A percentile compares a stretch with the other conserved stretches of the same genome.
phyloP scores from a whole-genome alignment of 441 rosid species.

The Raphanus hybrid region DNA sequence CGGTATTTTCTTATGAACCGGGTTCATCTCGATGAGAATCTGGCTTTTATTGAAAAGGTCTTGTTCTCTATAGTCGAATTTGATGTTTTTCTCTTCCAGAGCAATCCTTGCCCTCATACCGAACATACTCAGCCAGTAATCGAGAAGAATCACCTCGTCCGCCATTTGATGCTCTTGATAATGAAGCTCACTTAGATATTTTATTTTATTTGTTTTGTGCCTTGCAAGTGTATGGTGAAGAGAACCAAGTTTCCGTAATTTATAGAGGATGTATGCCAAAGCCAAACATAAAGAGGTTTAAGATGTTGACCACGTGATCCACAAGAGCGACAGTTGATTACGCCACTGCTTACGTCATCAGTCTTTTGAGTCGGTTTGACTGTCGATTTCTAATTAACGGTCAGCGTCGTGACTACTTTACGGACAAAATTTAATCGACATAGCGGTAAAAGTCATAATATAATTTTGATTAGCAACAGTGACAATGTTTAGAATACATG shows the following conservation, averaged over 20 bases:
- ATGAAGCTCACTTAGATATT: no score
- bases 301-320: no score
- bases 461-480: no score
- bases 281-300: no score
- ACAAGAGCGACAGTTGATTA: no score
- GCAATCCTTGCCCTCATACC: slow-evolving; percentile 8
- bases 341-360: no score
- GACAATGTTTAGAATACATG: no score
- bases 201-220: background rate
- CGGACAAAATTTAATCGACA: no score
- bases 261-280: background rate
- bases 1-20: background rate
- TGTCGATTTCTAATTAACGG: no score
- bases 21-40: slow-evolving; percentile 12
- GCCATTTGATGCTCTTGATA: background rate
- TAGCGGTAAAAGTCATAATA: no score
- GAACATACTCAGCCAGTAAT: slow-evolving; percentile 10
- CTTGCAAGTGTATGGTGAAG: background rate
- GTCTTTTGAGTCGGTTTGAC: no score
- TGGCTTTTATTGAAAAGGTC: background rate
- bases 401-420: no score
- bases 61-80: background rate
- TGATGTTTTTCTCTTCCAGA: background rate
- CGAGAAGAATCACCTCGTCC: background rate
- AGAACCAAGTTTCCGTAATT: background rate